Conservation (phyloP, 1,284 basidiomycete genomes). For the Irpex rosettiformis region DNA sequence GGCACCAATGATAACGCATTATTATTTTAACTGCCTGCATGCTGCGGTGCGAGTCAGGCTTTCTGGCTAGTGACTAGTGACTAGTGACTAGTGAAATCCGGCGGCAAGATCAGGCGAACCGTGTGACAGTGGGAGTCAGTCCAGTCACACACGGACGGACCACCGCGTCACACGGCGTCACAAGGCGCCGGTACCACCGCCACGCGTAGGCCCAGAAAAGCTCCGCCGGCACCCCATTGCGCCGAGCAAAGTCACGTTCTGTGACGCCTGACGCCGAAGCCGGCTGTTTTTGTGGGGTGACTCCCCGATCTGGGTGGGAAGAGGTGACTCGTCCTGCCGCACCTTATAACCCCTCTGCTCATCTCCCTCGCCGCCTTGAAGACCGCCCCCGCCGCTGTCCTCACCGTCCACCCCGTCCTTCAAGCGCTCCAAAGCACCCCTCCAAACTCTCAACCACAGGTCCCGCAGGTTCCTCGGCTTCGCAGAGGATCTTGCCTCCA, state of each 20-base stretch:
- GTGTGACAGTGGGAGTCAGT: background rate
- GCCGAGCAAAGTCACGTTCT: background rate
- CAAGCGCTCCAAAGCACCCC: constrained; percentile 11
- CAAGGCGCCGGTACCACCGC: background rate
- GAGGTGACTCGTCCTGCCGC: constrained; percentile 21
- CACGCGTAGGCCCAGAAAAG: background rate
- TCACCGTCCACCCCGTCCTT: background rate
- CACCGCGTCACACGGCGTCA: background rate
- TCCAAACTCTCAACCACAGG: constrained; percentile 14
- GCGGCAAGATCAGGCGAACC: too few species aligned
- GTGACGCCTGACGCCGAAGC: background rate
- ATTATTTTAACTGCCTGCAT: background rate
- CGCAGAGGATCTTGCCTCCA: constrained; percentile 21
- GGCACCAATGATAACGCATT: background rate
- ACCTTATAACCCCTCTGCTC: constrained; percentile 23
- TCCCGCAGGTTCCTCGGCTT: constrained; percentile 22
- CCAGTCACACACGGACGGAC: background rate
- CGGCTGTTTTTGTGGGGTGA: constrained; percentile 10
- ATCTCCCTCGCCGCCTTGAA: constrained; percentile 5
- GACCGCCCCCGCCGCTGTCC: constrained; percentile 9
- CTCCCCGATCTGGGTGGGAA: constrained; percentile 20
- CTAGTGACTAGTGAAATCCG: too few species aligned
- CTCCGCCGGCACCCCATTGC: background rate
- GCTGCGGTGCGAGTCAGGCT: too few species aligned
- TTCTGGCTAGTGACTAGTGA: too few species aligned